Base-by-base conservation (phyloP, 257 asterid genomes). In the Solanum chaucha region DNA sequence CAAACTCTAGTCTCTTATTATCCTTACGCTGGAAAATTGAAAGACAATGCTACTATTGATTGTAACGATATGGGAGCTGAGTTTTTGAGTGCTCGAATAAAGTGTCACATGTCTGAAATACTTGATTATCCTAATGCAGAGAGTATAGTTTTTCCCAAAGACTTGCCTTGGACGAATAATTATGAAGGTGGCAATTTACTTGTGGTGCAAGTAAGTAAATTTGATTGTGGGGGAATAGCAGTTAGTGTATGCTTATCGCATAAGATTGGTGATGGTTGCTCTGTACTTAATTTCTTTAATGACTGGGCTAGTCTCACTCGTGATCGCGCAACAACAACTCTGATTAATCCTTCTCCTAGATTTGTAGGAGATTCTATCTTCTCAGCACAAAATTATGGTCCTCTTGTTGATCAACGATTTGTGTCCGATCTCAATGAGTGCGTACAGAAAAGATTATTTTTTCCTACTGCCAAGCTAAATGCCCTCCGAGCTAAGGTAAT, bases 21-120 rank as follows among this genome's bases (percentile, higher is more conserved):
- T 32, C 90, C 90, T 2, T 86, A 85, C 32, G 90, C 90, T 2
- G 87, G 89, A 30, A 59, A 24, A 3, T 35, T 38, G 14, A 30
- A 8, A 3, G 84, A 75, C n/a, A 72, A 84, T 34, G 7, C 65
- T 87, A 6, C 10, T 22, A 13, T 73, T 14, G 70, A 51, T 28
- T 84, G 84, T 48, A 88, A 84, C 4, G 86, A 87, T 11, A 82
- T 26, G 26, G 80, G 85, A 11, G 80, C 61, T 13, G 87, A 73
- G 2, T 74, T 55, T 2, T 51, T 20, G 0, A 87, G 86, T 20
- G 85, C 46, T 1, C 35, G 32, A 51, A 44, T 61, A 9, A 28
- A 58, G 0, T 87, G 86, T 59, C 4, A 6, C 3, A 26, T 84
- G 65, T 40, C 65, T 28, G 87, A 84, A 70, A 46, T 87, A 7